Base-by-base conservation (phyloP, 2,329 filamentous ascomycete species). In the Fusarium decemcellulare region DNA sequence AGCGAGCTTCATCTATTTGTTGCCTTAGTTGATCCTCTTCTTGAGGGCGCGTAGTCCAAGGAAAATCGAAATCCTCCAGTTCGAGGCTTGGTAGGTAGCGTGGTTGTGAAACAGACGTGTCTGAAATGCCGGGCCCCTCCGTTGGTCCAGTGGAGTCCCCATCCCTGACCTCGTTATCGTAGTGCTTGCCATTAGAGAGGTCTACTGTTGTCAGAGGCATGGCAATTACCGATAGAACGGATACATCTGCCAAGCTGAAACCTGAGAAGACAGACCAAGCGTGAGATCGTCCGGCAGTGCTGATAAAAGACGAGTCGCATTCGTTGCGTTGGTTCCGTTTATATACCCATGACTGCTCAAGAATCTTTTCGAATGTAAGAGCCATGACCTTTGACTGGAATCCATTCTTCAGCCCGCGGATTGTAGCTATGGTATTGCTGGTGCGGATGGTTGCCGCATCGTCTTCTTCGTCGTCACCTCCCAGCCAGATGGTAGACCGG, bases 241-340 rank as follows among this genome's bases (percentile, higher is more conserved):
- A 52, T 6, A 52, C 50, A 16, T 39, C 50, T 16, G 50, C 50
- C 50, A 52, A 52, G 23, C 50, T 52, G 7, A 52, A 37, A 11
- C 50, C 50, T 8, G 50, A 52, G 50, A 52, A 52, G n/a, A 52
- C 23, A 52, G 50, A 52, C 50, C 50, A 52, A 18, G 50, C 23
- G 12, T 52, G 15, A 3, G 34, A 39, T 16, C 50, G 50, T 37
- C 9, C 34, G 5, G 32, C 16, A 14, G 50, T 37, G 34, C 50
- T 52, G 36, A 52, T 40, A 34, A 52, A 52, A 8, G 50, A 52
- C 16, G 32, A 39, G 34, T 52, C 50, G 50, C 34, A 52, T 16
- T 27, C 37, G 50, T 52, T 52, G 50, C 32, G 50, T 34, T 16
- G 50, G 34, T 39, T 52, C 14, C 50, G 50, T 14, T 40, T 52